A percentile compares a stretch with the other conserved stretches of the same genome.
phyloP scores from a whole-genome alignment of 2,329 filamentous ascomycete species.

The Trichoderma cornu-damae region DNA sequence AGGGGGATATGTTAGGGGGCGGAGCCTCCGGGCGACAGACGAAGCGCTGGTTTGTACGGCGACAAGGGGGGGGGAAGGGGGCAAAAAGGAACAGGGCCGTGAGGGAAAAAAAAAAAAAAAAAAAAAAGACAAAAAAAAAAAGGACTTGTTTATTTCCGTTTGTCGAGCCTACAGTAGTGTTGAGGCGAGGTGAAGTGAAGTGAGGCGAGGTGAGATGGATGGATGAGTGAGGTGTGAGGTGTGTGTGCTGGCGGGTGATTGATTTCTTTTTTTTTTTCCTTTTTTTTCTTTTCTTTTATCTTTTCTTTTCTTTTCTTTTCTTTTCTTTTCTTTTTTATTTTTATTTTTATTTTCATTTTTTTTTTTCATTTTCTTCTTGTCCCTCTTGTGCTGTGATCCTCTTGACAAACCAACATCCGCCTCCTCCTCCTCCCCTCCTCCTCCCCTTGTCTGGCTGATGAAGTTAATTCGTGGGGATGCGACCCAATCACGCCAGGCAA shows the following conservation, averaged over 20 bases:
- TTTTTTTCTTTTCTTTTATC: not conserved
- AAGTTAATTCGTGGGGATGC: not conserved
- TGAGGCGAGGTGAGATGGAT: not conserved
- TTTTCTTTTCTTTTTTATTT: too few species aligned
- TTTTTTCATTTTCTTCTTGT: not conserved
- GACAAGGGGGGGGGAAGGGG: not conserved
- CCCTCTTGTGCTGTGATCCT: not conserved
- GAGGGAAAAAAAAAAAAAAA: too few species aligned
- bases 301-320: too few species aligned
- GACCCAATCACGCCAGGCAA: not conserved
- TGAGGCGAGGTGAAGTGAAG: not conserved
- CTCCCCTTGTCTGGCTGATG: not conserved
- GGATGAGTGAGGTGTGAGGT: too few species aligned
- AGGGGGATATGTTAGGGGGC: too few species aligned
- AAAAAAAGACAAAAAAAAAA: too few species aligned
- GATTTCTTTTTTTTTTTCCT: not conserved
- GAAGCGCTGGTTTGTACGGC: constrained; percentile 1
- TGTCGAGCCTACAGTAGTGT: too few species aligned
- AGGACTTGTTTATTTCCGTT: too few species aligned
- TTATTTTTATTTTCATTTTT: too few species aligned
- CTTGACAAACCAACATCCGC: too few species aligned
- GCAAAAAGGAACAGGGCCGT: not conserved
- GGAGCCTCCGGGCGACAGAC: constrained; percentile 9
- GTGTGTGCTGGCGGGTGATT: not conserved
- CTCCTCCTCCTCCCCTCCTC: too few species aligned